These are phyloP conservation scores for Daldinia bambusicola DNA, from an alignment of 495 filamentous ascomycete genomes.

Conservation along the genomic window DNA sequence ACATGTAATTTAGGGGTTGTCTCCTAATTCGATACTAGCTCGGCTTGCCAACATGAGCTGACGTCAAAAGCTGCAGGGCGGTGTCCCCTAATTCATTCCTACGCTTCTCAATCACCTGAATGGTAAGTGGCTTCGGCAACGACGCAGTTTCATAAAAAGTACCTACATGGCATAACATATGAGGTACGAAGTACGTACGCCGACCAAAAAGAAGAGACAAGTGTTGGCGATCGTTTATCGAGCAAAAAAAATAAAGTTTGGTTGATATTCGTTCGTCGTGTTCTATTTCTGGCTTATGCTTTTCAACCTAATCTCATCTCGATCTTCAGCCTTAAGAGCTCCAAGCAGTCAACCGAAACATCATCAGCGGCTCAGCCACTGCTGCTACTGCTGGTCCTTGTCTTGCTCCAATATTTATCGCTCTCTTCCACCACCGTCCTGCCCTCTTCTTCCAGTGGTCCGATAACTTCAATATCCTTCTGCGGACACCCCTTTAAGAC, in stretches of 20 bases:
- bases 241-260: neutral
- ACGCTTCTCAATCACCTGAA: neutral
- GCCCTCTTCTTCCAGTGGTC: conserved; percentile 59
- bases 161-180: too few species aligned
- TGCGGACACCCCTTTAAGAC: conserved; percentile 57
- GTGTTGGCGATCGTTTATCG: too few species aligned
- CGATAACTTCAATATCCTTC: conserved; percentile 60
- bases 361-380: neutral
- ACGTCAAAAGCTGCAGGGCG: neutral
- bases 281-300: neutral
- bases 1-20: neutral
- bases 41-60: conserved; percentile 1
- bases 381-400: conserved; percentile 21
- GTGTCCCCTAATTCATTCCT: neutral
- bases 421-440: conserved; percentile 57
- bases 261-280: neutral
- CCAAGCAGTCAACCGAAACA: neutral
- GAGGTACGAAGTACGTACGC: too few species aligned
- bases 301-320: neutral
- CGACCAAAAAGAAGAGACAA: too few species aligned
- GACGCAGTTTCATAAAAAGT: too few species aligned
- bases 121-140: neutral
- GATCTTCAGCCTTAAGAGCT: neutral
- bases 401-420: conserved; percentile 58
- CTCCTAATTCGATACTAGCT: neutral